Evolutionary conservation across 169 alveolate genomes (phyloP).

Genomic region (Cryptosporidium bovis): DNA sequence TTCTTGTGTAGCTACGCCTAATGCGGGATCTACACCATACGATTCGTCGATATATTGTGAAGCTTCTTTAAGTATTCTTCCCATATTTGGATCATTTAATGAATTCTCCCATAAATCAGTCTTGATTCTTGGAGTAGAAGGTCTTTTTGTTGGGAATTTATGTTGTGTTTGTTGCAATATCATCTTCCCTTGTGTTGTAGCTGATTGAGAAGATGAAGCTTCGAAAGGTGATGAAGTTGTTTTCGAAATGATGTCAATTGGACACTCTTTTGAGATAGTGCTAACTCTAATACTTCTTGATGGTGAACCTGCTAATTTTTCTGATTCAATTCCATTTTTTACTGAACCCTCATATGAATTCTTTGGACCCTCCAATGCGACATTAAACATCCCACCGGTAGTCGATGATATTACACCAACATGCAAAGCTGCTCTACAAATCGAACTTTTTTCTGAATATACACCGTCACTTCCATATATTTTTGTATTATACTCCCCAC

Average conservation of each 20-base stretch:
- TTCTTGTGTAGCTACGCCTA: constrained; percentile 83
- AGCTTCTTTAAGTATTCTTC: constrained; percentile 38
- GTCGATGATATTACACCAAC: constrained; percentile 83
- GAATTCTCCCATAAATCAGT: constrained; percentile 36
- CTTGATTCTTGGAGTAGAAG: background rate
- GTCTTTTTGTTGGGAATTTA: background rate
- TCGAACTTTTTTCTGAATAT: constrained; percentile 87
- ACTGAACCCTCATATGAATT: constrained; percentile 86
- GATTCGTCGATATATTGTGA: constrained; percentile 82
- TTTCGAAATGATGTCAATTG: constrained; percentile 66
- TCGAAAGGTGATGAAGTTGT: constrained; percentile 21
- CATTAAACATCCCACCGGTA: constrained; percentile 86
- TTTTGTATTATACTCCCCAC: constrained; percentile 80
- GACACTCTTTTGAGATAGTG: constrained; percentile 79
- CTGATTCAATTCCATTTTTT: constrained; percentile 86
- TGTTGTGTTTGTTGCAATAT: background rate
- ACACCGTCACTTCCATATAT: constrained; percentile 88
- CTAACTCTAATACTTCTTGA: constrained; percentile 78
- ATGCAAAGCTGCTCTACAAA: constrained; percentile 91
- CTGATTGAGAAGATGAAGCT: constrained; percentile 33
- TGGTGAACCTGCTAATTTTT: constrained; percentile 81
- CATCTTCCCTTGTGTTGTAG: background rate
- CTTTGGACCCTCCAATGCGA: constrained; percentile 86
- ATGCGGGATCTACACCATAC: constrained; percentile 88
- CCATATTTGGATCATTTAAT: constrained; percentile 30